phyloP scores from a whole-genome alignment of 257 asterid species.

The Buddleja alternifolia region DNA sequence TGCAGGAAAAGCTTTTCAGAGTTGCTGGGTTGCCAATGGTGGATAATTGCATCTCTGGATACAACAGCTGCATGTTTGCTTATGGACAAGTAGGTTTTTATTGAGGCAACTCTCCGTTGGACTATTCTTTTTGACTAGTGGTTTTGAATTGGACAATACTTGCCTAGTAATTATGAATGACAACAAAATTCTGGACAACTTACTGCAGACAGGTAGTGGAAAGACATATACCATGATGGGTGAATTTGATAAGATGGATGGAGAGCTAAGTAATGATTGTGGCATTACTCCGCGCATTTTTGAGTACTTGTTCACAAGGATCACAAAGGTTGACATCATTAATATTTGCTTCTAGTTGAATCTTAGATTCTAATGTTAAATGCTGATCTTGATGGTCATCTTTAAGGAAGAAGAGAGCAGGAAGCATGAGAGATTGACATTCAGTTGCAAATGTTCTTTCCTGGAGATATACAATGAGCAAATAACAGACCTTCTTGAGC shows the following conservation, averaged over 20 bases:
- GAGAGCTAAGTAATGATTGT: constrained; percentile 60
- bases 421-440: constrained; percentile 62
- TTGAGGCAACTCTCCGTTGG: constrained; percentile 14
- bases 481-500: constrained; percentile 90
- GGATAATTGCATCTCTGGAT: constrained; percentile 92
- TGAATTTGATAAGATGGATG: constrained; percentile 60
- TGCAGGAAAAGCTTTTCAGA: constrained; percentile 70
- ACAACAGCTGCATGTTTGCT: constrained; percentile 94
- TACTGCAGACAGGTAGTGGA: constrained; percentile 84
- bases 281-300: constrained; percentile 88
- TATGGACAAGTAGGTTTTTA: constrained; percentile 69
- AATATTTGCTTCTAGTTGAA: background rate
- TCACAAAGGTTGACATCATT: constrained; percentile 57
- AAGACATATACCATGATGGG: constrained; percentile 95
- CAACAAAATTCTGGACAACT: constrained; percentile 12
- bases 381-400: constrained; percentile 29
- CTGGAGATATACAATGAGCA: constrained; percentile 92
- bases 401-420: constrained; percentile 77
- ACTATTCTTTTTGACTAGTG: background rate
- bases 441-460: constrained; percentile 90
- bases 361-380: background rate
- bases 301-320: constrained; percentile 71
- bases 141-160: background rate
- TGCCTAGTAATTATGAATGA: background rate
- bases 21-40: constrained; percentile 93